Base-by-base conservation (phyloP, 176 grass and related monocot species). In the Raddia guianensis region DNA sequence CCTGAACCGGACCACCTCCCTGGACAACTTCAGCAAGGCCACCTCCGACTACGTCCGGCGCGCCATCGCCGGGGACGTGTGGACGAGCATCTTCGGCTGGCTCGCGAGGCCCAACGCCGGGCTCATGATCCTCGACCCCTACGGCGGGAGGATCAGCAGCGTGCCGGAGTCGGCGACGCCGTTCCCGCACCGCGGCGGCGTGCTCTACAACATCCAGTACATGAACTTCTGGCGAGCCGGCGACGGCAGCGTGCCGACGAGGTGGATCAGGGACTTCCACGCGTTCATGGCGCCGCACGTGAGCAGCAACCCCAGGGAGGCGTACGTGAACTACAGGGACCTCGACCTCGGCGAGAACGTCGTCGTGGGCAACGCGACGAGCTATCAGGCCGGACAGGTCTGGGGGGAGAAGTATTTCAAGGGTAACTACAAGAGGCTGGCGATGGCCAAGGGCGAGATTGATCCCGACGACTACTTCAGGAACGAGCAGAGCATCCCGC, bases 281-380 rank as follows among this genome's bases (percentile, higher is more conserved):
- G 68, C 65, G 9, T 82, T 86, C 74, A 83, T 91, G 86, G 44
- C 7, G 49, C 79, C 86, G 3, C 58, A 79, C 53, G 90, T 88
- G 11, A 82, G 78, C 74, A 58, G 19, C 5, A 77, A 33, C 48
- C 90, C 87, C 1, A 87, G 91, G 27, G 59, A 80, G 44, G 87
- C 87, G 3, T 93, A 93, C 48, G 74, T 82, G 37, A 93, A 93
- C 63, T 90, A 85, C 65, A 87, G 81, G 37, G 87, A 93, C 79
- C 73, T 87, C 2, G 91, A 85, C 32, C 63, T 93, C 0, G 91
- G 91, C 5, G 51, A 42, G 49, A 93, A 88, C 49, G 75, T 79
- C 1, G 27, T 79, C 0, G 71, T 68, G 7, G 91, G 72, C 12
- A 84, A 62, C 40, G 44, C 66, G 32, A 82, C 76, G 13, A 87